Evolutionary conservation across 805 yeast genomes (phyloP).

Genomic region (Candida insectorum): DNA sequence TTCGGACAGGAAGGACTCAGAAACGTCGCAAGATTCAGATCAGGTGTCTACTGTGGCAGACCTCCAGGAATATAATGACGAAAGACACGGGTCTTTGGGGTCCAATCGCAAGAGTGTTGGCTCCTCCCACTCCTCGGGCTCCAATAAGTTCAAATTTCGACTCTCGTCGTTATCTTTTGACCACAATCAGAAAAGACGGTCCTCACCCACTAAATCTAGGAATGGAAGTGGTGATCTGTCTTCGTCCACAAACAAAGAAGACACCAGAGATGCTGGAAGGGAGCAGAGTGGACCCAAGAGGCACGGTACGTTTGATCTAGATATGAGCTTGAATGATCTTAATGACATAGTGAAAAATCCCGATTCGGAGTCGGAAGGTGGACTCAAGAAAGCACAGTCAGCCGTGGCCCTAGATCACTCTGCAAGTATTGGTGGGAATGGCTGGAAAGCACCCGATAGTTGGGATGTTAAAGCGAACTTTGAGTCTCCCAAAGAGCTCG

Average conservation of each 20-base stretch:
- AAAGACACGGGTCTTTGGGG: slow-evolving; percentile 4
- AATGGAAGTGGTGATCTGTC: slow-evolving; percentile 6
- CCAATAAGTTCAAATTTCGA: slow-evolving; percentile 32
- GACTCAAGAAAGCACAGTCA: not conserved
- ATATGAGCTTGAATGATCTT: slow-evolving; percentile 8
- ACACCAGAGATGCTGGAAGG: no score
- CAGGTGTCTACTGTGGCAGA: slow-evolving; percentile 1
- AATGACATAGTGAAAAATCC: slow-evolving; percentile 9
- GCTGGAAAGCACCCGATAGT: slow-evolving; percentile 49
- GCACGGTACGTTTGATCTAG: slow-evolving; percentile 5
- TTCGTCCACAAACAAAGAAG: no score
- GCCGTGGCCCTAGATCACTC: slow-evolving; percentile 2
- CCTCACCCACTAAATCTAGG: slow-evolving; percentile 3
- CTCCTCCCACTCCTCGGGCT: slow-evolving; percentile 15
- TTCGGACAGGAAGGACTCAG: slow-evolving; percentile 1
- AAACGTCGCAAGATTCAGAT: not conserved
- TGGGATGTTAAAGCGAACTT: slow-evolving; percentile 41
- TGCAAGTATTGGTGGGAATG: no score
- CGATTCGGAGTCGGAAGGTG: slow-evolving; percentile 2
- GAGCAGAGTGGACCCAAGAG: slow-evolving; percentile 1
- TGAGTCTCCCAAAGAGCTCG: slow-evolving; percentile 5
- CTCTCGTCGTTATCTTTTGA: slow-evolving; percentile 34
- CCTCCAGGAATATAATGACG: slow-evolving; percentile 2
- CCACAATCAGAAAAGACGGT: slow-evolving; percentile 15
- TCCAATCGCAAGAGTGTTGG: slow-evolving; percentile 14